A percentile compares a stretch with the other conserved stretches of the same genome.
These are phyloP conservation scores for Sclerotinia spermophila DNA, from an alignment of 2,329 filamentous ascomycete genomes.

Conservation along the genomic window DNA sequence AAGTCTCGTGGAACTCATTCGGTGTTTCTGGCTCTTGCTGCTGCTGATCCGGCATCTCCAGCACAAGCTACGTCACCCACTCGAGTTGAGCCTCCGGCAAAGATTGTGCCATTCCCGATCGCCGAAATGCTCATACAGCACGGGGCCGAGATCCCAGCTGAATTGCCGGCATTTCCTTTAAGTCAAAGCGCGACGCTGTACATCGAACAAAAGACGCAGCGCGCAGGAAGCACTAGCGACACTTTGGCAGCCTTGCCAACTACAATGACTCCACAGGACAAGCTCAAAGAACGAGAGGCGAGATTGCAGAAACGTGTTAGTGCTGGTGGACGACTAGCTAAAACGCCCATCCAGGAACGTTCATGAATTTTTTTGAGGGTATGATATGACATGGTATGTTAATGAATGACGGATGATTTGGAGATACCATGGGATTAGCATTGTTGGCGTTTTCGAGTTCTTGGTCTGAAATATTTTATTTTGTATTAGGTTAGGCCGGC, in stretches of 20 bases:
- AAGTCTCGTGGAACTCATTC: constrained; percentile 84
- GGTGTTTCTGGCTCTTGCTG: constrained; percentile 85
- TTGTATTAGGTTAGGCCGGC: constrained; percentile 13
- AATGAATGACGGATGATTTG: constrained; percentile 33
- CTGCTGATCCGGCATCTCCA: constrained; percentile 84
- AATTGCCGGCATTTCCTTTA: constrained; percentile 77
- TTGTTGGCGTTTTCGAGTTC: constrained; percentile 32
- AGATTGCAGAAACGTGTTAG: constrained; percentile 76
- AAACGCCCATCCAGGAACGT: constrained; percentile 35
- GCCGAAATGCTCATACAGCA: constrained; percentile 93
- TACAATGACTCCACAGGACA: constrained; percentile 45
- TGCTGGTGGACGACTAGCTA: constrained; percentile 67
- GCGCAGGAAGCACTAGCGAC: constrained; percentile 47
- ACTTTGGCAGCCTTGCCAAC: constrained; percentile 59
- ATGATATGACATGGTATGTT: constrained; percentile 19
- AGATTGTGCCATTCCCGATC: constrained; percentile 71
- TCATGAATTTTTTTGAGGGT: constrained; percentile 21
- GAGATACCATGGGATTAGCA: constrained; percentile 37
- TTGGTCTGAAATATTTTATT: constrained; percentile 11
- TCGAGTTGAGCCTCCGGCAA: constrained; percentile 41
- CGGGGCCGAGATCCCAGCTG: constrained; percentile 77
- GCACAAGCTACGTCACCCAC: constrained; percentile 46
- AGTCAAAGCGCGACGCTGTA: constrained; percentile 78
- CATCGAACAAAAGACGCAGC: constrained; percentile 69
- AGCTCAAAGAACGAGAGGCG: constrained; percentile 61